Base-by-base conservation (phyloP, 2,329 filamentous ascomycete species). In the Fusarium goolgardi region DNA sequence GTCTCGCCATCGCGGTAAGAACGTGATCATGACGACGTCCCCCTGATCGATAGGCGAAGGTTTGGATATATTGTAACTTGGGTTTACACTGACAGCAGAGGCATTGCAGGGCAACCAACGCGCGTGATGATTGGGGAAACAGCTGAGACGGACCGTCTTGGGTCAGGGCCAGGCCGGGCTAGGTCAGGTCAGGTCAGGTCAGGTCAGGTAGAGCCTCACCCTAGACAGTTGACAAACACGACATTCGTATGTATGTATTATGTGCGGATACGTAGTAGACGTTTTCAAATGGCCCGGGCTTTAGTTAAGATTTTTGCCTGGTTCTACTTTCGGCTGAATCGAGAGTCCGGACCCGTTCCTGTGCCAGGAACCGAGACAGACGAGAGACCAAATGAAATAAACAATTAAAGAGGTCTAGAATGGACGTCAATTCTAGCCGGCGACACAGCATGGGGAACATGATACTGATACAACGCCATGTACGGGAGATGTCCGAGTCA, bases 401-500 rank as follows among this genome's bases (percentile, higher is more conserved):
- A 20, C 2, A 15, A 21, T 39, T 39, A 21, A 21, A 39, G n/a
- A 56, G 27, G 40, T 44, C 43, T 39, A 55, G 49, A 59, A 40
- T 49, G 66, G 20, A 23, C 29, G 25, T 32, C 16, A 47, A 40
- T 54, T 23, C 51, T 46, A 16, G 23, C 21, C 32, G 25, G n/a
- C 9, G 29, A 32, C 13, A 21, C 16, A 32, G 23, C 53, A 53
- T 63, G 41, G 18, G 20, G 20, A n/a, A 13, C 13, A 21, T n/a
- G 23, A 47, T 41, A 41, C 46, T 16, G n/a, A 47, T 46, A 39
- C 29, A 57, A 52, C 35, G 25, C 50, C 62, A 35, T 37, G 51
- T 31, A 25, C 57, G 55, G 41, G 50, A 69, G n/a, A 40, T 59
- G 46, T n/a, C 43, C 56, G 65, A 69, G 61, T 63, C 61, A 67